A percentile compares a stretch with the other conserved stretches of the same genome.
Conservation (phyloP, 139 green algal genomes). For the Picochlorum sp. region DNA sequence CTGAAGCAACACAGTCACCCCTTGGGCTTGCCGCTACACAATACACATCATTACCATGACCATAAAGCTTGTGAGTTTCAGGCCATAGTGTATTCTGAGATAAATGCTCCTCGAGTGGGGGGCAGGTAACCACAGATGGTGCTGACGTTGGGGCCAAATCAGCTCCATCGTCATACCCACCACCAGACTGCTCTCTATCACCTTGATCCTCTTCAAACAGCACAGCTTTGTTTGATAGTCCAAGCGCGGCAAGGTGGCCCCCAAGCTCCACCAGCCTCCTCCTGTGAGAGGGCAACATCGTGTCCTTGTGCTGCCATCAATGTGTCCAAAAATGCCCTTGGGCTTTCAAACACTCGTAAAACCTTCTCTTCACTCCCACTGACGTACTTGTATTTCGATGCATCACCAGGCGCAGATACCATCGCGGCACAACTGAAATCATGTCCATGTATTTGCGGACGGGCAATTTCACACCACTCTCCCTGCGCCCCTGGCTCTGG, state of each 20-base stretch:
- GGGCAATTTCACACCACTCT: slow-evolving; percentile 84
- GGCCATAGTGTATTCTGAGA: slow-evolving; percentile 85
- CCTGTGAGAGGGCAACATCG: background rate
- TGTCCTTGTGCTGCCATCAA: slow-evolving; percentile 29
- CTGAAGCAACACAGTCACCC: slow-evolving; percentile 57
- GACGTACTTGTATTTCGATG: slow-evolving; percentile 38
- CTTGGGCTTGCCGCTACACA: slow-evolving; percentile 48
- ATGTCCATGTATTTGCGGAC: slow-evolving; percentile 93
- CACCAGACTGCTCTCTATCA: slow-evolving; percentile 9
- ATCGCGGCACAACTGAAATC: slow-evolving; percentile 72
- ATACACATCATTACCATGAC: slow-evolving; percentile 88
- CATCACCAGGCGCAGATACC: background rate
- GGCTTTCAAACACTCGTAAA: slow-evolving; percentile 81
- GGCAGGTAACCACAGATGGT: slow-evolving; percentile 42
- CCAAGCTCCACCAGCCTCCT: slow-evolving; percentile 32
- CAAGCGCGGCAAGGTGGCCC: slow-evolving; percentile 76
- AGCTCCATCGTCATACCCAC: slow-evolving; percentile 49
- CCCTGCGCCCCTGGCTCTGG: background rate
- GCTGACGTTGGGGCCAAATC: slow-evolving; percentile 64
- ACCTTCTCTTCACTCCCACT: slow-evolving; percentile 93
- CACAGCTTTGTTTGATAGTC: slow-evolving; percentile 89
- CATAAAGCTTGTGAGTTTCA: slow-evolving; percentile 91
- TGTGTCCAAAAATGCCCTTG: slow-evolving; percentile 52
- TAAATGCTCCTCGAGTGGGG: slow-evolving; percentile 90
- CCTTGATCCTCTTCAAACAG: background rate